These are phyloP conservation scores for Tuber borchii DNA, from an alignment of 495 filamentous ascomycete species.

Conservation along the genomic window DNA sequence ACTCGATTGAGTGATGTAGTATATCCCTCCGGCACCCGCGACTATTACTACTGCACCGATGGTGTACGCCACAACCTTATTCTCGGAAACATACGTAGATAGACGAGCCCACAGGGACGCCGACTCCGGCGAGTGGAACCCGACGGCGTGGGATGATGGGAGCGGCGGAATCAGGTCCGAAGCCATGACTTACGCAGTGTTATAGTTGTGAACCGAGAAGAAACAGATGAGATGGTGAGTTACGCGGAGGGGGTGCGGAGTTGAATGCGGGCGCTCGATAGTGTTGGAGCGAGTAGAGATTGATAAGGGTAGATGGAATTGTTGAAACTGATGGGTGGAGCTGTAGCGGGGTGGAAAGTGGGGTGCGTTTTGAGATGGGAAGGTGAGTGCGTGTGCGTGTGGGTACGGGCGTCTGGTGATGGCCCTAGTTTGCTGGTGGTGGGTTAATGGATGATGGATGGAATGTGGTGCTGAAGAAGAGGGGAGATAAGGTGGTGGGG, in stretches of 20 bases:
- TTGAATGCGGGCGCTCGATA: background rate
- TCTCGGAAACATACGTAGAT: conserved; percentile 85
- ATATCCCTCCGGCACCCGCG: conserved; percentile 80
- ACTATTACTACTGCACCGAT: conserved; percentile 90
- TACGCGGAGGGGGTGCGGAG: background rate
- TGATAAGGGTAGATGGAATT: background rate
- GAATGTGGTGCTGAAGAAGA: conserved; percentile 38
- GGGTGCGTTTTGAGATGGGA: background rate
- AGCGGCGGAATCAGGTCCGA: conserved; percentile 31
- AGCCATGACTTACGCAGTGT: background rate
- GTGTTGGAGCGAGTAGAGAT: background rate
- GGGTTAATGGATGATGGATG: conserved; percentile 39
- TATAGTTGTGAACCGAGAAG: background rate
- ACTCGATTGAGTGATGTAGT: conserved; percentile 66
- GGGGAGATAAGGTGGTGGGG: conserved; percentile 23
- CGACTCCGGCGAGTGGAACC: conserved; percentile 30
- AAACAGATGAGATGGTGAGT: background rate
- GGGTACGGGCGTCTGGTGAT: background rate
- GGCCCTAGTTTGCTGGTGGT: background rate
- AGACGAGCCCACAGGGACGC: conserved; percentile 76
- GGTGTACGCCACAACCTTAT: conserved; percentile 92
- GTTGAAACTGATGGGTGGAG: background rate
- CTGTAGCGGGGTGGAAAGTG: background rate
- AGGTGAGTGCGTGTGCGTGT: background rate
- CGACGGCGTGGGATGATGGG: conserved; percentile 32